A percentile compares a stretch with the other conserved stretches of the same genome.
phyloP scores from a whole-genome alignment of 2,329 filamentous ascomycete species.

The Colletotrichum navitas region DNA sequence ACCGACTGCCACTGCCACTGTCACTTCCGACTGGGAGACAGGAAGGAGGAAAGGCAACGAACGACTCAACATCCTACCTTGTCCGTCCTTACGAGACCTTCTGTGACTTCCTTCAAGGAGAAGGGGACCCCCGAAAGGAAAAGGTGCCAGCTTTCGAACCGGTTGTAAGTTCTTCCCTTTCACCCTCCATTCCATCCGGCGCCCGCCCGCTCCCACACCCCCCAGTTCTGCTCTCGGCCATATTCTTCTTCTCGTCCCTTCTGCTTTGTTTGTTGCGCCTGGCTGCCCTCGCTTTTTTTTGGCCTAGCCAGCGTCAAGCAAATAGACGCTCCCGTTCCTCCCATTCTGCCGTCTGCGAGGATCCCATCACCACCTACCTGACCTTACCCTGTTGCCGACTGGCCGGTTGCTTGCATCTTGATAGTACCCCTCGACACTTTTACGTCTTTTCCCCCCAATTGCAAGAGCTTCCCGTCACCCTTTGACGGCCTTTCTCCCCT shows the following conservation, averaged over 20 bases:
- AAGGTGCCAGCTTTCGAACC: conserved; percentile 28
- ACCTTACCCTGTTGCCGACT: conserved; percentile 16
- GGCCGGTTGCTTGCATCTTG: conserved; percentile 16
- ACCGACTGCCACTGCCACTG: conserved; percentile 14
- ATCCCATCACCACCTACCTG: conserved; percentile 15
- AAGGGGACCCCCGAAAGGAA: conserved; percentile 18
- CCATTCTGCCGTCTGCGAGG: conserved; percentile 11
- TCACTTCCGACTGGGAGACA: conserved; percentile 14
- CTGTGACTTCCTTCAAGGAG: background rate
- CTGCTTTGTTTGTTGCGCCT: conserved; percentile 23
- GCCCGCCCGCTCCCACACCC: background rate
- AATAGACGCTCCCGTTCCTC: conserved; percentile 36
- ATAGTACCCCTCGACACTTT: conserved; percentile 24
- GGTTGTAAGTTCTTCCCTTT: conserved; percentile 33
- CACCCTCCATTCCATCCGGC: conserved; percentile 14
- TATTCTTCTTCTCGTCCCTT: conserved; percentile 28
- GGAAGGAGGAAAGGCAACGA: conserved; percentile 8
- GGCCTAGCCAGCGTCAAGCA: conserved; percentile 26
- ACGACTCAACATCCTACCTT: conserved; percentile 19
- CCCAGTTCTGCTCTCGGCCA: conserved; percentile 22
- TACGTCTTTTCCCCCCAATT: conserved; percentile 9
- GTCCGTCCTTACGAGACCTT: conserved; percentile 4
- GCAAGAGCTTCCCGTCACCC: conserved; percentile 5
- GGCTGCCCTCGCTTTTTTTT: conserved; percentile 1
- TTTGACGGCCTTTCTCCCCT: background rate